Percentiles rank a stretch among this genome's conserved stretches.
phyloP scores from a whole-genome alignment of 805 yeast genomes.

The Teunomyces pallodes region DNA sequence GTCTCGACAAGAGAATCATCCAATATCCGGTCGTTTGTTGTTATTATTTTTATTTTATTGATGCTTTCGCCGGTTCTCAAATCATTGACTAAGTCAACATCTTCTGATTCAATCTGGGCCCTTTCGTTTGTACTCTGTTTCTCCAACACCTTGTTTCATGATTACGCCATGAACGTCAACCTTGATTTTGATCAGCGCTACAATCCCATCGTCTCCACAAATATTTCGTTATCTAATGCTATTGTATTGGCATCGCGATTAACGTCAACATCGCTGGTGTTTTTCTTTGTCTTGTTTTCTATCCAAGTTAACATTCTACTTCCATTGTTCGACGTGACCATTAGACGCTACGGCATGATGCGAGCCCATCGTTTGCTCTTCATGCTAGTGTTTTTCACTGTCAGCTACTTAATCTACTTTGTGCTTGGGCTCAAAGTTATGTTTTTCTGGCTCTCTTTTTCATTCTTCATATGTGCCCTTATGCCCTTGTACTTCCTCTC shows the following conservation, averaged over 20 bases:
- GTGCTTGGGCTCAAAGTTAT: constrained; percentile 28
- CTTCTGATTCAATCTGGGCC: constrained; percentile 96
- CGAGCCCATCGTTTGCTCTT: constrained; percentile 16
- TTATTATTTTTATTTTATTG: constrained; percentile 68
- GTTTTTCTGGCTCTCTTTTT: constrained; percentile 49
- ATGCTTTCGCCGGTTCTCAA: constrained; percentile 87
- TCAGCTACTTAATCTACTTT: constrained; percentile 30
- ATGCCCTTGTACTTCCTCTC: constrained; percentile 71
- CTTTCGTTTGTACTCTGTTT: constrained; percentile 75
- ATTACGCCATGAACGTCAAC: constrained; percentile 56
- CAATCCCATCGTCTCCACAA: constrained; percentile 68
- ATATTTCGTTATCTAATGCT: constrained; percentile 79
- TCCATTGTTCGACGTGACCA: constrained; percentile 65
- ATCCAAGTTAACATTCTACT: constrained; percentile 69
- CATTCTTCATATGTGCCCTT: constrained; percentile 47
- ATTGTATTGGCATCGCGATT: constrained; percentile 90
- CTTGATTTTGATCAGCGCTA: constrained; percentile 15
- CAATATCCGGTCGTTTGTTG: constrained; percentile 57
- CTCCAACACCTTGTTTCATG: constrained; percentile 64
- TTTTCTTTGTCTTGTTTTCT: constrained; percentile 75
- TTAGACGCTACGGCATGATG: constrained; percentile 41
- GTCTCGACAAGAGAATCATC: constrained; percentile 13
- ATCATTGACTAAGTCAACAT: constrained; percentile 82
- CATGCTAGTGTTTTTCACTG: constrained; percentile 23
- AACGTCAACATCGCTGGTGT: constrained; percentile 68